Evolutionary conservation across 768 basidiomycete genomes (phyloP).

Genomic region (Hortiboletus flavorubellus): DNA sequence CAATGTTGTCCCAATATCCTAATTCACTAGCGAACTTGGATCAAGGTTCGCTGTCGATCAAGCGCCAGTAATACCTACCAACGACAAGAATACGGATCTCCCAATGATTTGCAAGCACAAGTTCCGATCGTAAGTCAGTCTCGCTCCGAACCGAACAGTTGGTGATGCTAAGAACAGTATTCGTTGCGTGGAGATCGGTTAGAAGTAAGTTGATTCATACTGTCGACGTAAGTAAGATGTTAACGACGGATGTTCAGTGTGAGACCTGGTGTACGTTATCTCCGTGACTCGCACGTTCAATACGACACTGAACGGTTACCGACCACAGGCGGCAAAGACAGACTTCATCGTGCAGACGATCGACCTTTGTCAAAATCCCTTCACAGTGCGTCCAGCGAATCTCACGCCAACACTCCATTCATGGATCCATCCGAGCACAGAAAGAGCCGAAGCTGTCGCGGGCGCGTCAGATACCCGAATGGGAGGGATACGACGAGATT

Average conservation of each 20-base stretch:
- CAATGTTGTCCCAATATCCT: conserved; percentile 90
- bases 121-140: conserved; percentile 85
- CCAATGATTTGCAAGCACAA: conserved; percentile 89
- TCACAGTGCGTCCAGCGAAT: conserved; percentile 61
- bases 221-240: neutral
- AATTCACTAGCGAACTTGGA: conserved; percentile 92
- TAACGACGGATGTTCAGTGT: conserved; percentile 50
- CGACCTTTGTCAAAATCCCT: conserved; percentile 94
- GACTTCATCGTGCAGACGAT: conserved; percentile 77
- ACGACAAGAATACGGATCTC: conserved; percentile 54
- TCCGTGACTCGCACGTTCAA: neutral
- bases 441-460: conserved; percentile 96
- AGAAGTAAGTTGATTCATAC: conserved; percentile 59
- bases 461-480: conserved; percentile 94
- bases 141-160: neutral
- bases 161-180: conserved; percentile 51
- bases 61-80: neutral
- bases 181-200: conserved; percentile 93
- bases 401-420: neutral
- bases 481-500: conserved; percentile 97
- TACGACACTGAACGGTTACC: neutral
- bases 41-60: conserved; percentile 54
- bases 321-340: conserved; percentile 70
- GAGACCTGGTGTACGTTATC: conserved; percentile 91
- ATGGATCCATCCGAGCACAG: conserved; percentile 38